These are phyloP conservation scores for Saccharomyces hybrid DNA, from an alignment of 1,139 yeast genomes.

Conservation along the genomic window DNA sequence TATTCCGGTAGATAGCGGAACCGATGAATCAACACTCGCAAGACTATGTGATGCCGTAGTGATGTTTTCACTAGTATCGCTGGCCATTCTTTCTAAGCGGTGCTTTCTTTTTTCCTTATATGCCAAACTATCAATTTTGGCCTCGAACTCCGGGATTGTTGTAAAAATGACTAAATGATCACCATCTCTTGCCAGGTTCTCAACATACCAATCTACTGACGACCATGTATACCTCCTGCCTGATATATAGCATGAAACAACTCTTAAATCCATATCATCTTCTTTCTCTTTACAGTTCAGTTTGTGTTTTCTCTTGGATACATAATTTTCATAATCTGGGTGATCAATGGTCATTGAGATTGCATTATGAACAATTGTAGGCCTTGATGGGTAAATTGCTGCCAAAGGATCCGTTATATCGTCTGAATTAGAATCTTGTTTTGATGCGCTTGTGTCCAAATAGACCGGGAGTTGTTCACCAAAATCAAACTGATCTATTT, in stretches of 20 bases:
- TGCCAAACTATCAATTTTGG: conserved; percentile 10
- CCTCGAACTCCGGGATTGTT: conserved; percentile 35
- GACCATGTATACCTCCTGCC: conserved; percentile 66
- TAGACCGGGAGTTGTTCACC: conserved; percentile 22
- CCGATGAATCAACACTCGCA: conserved; percentile 5
- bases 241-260: conserved; percentile 51
- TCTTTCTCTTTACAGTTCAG: conserved; percentile 28
- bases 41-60: conserved; percentile 4
- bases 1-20: conserved; percentile 9
- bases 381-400: conserved; percentile 43
- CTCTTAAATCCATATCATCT: conserved; percentile 35
- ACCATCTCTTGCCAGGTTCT: conserved; percentile 48
- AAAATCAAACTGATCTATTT: conserved; percentile 30
- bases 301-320: conserved; percentile 10
- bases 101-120: conserved; percentile 2
- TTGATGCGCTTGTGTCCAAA: conserved; percentile 9
- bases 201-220: conserved; percentile 59
- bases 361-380: conserved; percentile 45
- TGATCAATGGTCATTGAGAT: conserved; percentile 43
- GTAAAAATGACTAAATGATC: conserved; percentile 52
- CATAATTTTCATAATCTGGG: conserved; percentile 32
- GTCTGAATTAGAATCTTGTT: conserved; percentile 5
- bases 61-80: conserved; percentile 6
- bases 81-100: not conserved
- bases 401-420: conserved; percentile 19